A percentile compares a stretch with the other conserved stretches of the same genome.
phyloP scores from a whole-genome alignment of 2,329 filamentous ascomycete genomes.

The Aspergillus bombycis region DNA sequence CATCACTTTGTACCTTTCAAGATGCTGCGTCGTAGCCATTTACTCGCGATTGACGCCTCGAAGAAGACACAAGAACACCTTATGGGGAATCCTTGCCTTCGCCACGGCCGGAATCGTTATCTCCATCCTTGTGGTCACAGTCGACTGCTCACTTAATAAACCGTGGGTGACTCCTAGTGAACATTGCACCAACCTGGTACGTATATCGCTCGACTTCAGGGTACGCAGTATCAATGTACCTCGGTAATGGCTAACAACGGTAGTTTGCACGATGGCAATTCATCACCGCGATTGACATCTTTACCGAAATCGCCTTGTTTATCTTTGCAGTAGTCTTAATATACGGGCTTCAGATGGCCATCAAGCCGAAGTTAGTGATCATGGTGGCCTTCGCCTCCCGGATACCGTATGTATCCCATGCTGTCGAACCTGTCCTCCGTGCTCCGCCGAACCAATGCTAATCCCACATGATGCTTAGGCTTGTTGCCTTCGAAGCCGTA shows the following conservation, averaged over 20 bases:
- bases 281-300: constrained; percentile 27
- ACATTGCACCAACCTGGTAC: constrained; percentile 6
- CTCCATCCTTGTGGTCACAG: not conserved
- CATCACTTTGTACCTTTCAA: constrained; percentile 39
- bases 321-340: constrained; percentile 21
- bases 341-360: constrained; percentile 22
- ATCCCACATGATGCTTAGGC: constrained; percentile 17
- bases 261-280: constrained; percentile 26
- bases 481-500: constrained; percentile 32
- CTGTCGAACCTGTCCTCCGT: not conserved
- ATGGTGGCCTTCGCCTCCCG: constrained; percentile 23
- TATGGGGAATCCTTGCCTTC: constrained; percentile 31
- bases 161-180: constrained; percentile 8
- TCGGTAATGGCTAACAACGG: not conserved
- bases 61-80: constrained; percentile 29
- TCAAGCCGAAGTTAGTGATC: constrained; percentile 24
- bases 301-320: constrained; percentile 26
- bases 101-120: constrained; percentile 22
- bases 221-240: not conserved
- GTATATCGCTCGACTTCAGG: not conserved
- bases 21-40: constrained; percentile 13
- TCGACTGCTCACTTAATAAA: constrained; percentile 7
- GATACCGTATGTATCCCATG: constrained; percentile 29
- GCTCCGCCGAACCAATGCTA: not conserved
- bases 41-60: constrained; percentile 43